phyloP scores from a whole-genome alignment of 331 rosid species.

The Pyracantha coccinea region DNA sequence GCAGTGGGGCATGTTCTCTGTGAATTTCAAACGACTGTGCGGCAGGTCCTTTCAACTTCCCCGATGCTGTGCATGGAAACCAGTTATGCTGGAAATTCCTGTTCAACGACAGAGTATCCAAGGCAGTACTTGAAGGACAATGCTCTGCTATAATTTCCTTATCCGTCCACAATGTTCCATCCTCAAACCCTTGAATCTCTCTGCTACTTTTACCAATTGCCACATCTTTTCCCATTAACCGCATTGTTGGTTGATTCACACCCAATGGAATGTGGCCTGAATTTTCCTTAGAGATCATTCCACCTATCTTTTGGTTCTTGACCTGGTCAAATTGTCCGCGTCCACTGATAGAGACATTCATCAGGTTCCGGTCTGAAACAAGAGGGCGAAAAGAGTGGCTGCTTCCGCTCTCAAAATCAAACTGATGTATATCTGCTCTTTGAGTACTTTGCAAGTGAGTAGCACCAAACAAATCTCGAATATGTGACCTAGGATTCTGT shows the following conservation, averaged over 20 bases:
- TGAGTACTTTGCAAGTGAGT: constrained; percentile 38
- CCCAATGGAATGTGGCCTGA: constrained; percentile 29
- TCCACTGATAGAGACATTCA: constrained; percentile 33
- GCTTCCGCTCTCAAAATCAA: constrained; percentile 35
- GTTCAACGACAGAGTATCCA: constrained; percentile 26
- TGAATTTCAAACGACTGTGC: constrained; percentile 25
- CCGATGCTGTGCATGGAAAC: constrained; percentile 30
- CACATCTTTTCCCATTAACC: constrained; percentile 99
- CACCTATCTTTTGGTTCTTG: constrained; percentile 32
- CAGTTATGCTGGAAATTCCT: constrained; percentile 44
- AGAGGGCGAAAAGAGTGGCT: constrained; percentile 28
- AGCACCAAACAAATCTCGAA: constrained; percentile 53
- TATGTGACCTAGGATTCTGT: constrained; percentile 20
- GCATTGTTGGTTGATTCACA: constrained; percentile 81
- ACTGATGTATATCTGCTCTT: constrained; percentile 39
- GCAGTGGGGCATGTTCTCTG: constrained; percentile 24
- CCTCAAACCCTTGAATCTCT: constrained; percentile 41
- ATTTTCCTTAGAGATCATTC: constrained; percentile 31
- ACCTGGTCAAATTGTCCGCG: constrained; percentile 30
- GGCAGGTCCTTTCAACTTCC: constrained; percentile 19
- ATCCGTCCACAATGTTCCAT: constrained; percentile 55
- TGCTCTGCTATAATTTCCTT: constrained; percentile 41
- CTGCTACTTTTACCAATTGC: constrained; percentile 72
- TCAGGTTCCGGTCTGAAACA: constrained; percentile 30
- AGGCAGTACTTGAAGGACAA: constrained; percentile 30